Evolutionary conservation across 345 rosid genomes (phyloP), one percentile per base, ranked within the genome.

Genomic region (Acer yangbiense): DNA sequence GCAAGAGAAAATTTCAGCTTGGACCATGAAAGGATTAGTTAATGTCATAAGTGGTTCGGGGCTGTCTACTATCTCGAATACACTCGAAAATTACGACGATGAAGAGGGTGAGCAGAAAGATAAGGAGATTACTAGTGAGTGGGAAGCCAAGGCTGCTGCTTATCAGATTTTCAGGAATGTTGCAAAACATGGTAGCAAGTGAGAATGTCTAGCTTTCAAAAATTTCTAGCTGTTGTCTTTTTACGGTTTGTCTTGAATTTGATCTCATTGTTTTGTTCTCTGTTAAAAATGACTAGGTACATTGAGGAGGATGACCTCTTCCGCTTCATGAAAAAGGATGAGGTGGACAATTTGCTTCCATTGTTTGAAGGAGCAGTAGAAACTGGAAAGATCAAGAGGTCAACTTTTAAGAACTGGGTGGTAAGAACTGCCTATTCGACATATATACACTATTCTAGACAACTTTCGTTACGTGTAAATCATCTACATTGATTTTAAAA

Each of bases 131-230:
- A 88, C 89, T 3, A 89, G 83, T 29, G 92, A 91, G 77, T 86
- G 88, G 92, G 93, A 91, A 81, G 92, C 95, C 10, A 90, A 78
- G 71, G 90, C 85, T 11, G 93, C 95, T 69, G 93, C 92, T 52
- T 88, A 85, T 79, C 78, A 70, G 83, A 85, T 89, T 72, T 91
- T 89, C 86, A 77, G 65, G 68, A 89, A 91, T 69, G 93, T 91
- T 1, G 93, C 92, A 16, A 89, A 85, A 82, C 85, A 82, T 25
- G 76, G 82, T 70, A 35, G 78, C 86, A 89, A 86, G 92, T 91
- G 77, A 88, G 91, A 62, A 71, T 60, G 52, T 67, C 46, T 74
- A 25, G 32, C 69, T 35, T 73, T 8, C 7, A 13, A 55, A 43
- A 72, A 5, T 39, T 69, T 46, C 73, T 6, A 65, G 8, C n/a